Conservation (phyloP, 2,329 filamentous ascomycete genomes). For the Trichophyton benhamiae region DNA sequence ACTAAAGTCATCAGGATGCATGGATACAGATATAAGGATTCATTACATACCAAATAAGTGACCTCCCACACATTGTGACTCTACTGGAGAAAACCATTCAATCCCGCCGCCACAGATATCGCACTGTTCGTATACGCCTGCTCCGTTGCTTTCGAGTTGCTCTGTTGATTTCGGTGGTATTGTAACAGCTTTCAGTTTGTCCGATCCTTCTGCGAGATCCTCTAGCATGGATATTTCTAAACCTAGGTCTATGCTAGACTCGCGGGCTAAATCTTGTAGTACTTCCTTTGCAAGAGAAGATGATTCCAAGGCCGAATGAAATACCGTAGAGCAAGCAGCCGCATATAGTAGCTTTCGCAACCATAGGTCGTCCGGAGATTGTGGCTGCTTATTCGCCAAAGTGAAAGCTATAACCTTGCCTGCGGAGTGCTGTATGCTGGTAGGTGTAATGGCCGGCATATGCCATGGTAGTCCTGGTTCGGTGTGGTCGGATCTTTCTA, state of each 20-base stretch:
- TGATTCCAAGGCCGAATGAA: conserved; percentile 18
- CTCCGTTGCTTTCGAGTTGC: conserved; percentile 16
- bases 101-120: conserved; percentile 40
- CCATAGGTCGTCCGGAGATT: conserved; percentile 14
- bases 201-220: background rate
- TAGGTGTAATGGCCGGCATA: conserved; percentile 12
- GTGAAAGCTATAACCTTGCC: conserved; percentile 21
- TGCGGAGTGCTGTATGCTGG: conserved; percentile 14
- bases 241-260: conserved; percentile 21
- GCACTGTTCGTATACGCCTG: conserved; percentile 36
- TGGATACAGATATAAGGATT: background rate
- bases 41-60: conserved; percentile 39
- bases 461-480: conserved; percentile 12
- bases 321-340: conserved; percentile 26
- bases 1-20: background rate
- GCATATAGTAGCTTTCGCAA: conserved; percentile 26
- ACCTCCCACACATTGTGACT: conserved; percentile 39
- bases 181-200: background rate
- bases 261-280: conserved; percentile 19
- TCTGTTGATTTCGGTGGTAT: conserved; percentile 18
- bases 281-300: conserved; percentile 17
- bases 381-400: conserved; percentile 15
- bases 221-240: conserved; percentile 24
- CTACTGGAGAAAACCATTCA: conserved; percentile 35
- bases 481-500: conserved; percentile 8